Conservation (phyloP, 2,329 filamentous ascomycete genomes). For the Celoporthe dispersa region DNA sequence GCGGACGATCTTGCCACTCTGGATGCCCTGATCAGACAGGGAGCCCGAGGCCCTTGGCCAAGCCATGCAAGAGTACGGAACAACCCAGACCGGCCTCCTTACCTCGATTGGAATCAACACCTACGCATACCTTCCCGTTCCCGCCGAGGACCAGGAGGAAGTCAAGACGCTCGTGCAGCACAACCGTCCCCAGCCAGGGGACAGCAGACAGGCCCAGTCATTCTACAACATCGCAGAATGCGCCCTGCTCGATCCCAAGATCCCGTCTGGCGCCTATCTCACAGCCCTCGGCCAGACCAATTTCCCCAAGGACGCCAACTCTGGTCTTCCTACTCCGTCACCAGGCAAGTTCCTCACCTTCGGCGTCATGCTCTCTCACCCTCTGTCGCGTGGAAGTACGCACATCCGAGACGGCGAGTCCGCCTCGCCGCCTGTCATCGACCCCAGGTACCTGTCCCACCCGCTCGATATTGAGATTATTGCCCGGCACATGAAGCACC, state of each 20-base stretch:
- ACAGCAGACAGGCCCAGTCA: neutral
- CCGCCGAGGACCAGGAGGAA: neutral
- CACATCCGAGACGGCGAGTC: constrained; percentile 53
- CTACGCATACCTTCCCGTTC: constrained; percentile 16
- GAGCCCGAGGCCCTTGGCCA: constrained; percentile 26
- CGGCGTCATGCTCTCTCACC: constrained; percentile 60
- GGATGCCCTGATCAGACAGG: constrained; percentile 17
- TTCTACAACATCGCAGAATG: constrained; percentile 9
- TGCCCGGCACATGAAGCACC: constrained; percentile 45
- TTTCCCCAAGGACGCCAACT: constrained; percentile 32
- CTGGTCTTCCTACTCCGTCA: constrained; percentile 32
- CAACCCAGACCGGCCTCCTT: constrained; percentile 35
- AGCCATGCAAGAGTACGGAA: constrained; percentile 36
- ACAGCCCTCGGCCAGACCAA: constrained; percentile 34
- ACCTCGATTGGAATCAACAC: constrained; percentile 32
- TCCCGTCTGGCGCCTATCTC: constrained; percentile 21
- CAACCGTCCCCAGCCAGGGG: neutral
- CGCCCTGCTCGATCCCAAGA: constrained; percentile 3
- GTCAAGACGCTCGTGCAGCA: constrained; percentile 16
- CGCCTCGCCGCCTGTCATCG: constrained; percentile 47
- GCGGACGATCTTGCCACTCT: constrained; percentile 3
- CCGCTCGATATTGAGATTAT: constrained; percentile 51
- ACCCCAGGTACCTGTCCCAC: constrained; percentile 57
- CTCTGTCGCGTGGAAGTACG: constrained; percentile 59
- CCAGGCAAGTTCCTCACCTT: constrained; percentile 54